Base-by-base conservation (phyloP, 192 early-diverging fungal species). In the Bifiguratus adelaidae region DNA sequence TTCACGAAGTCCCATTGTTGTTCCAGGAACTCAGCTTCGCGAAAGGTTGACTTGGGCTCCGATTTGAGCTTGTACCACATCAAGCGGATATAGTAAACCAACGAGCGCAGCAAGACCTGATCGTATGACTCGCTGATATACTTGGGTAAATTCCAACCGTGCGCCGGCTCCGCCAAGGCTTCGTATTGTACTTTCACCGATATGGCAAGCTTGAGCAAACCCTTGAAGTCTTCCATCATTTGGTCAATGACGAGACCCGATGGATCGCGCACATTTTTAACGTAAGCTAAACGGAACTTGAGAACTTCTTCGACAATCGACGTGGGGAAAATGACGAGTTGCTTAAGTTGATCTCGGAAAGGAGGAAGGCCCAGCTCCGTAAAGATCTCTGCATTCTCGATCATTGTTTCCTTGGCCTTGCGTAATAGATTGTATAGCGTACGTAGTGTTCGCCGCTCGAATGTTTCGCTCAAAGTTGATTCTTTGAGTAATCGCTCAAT, bases 401-500 rank as follows among this genome's bases (percentile, higher is more conserved):
- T 75, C 78, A 89, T 80, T 18, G 78, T 79, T 25, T 49, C 36
- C 22, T 86, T 86, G 11, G 78, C 77, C 30, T 82, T 75, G 7
- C 50, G 23, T 54, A 91, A 56, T 12, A 83, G 67, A 0, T 53
- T 48, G 45, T 74, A 65, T 20, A 88, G 66, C 13, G 85, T 69
- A 1, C 68, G 68, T 35, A 90, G 62, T 2, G 77, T 84, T 23
- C 72, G 67, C 44, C 73, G 76, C 24, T 83, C 73, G 52, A 92
- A 90, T 0, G 86, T 88, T 50, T 72, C 76, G 58, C 78, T 67
- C 27, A 90, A 65, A 3, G 82, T 83, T 44, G 77, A 81, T 52
- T 92, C 89, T 62, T 88, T 89, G 36, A 90, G 63, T 42, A 92
- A 66, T 41, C 83, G 72, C 62, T 92, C 89, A 21, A 92, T 74